Conservation (phyloP, 139 green algal genomes). For the Closterium sp. region DNA sequence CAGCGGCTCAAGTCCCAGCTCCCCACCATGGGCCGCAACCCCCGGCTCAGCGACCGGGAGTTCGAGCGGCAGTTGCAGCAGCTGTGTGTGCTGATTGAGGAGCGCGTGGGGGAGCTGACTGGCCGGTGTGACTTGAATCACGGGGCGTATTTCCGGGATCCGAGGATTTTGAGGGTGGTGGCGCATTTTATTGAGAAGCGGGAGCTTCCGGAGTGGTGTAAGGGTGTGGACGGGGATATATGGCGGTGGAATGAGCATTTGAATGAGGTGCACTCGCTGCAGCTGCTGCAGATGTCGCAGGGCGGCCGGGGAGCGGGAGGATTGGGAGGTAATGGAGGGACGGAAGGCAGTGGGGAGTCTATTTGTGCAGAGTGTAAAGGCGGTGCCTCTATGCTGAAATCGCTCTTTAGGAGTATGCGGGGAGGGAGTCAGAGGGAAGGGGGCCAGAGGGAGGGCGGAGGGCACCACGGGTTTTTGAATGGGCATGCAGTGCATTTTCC, state of each 20-base stretch:
- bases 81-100: constrained; percentile 21
- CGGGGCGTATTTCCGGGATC: constrained; percentile 28
- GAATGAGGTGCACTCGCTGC: background rate
- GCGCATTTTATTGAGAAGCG: constrained; percentile 9
- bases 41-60: background rate
- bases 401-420: too few relatives aligned
- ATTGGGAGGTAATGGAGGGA: background rate
- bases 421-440: too few relatives aligned
- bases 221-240: background rate
- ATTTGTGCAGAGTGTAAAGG: too few relatives aligned
- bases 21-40: background rate
- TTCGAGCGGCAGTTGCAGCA: constrained; percentile 22
- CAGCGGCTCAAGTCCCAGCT: background rate
- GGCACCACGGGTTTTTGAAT: too few relatives aligned
- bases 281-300: background rate
- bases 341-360: background rate
- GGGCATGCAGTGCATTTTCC: too few relatives aligned
- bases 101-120: constrained; percentile 5
- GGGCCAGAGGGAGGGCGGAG: too few relatives aligned
- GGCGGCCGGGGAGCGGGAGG: too few relatives aligned
- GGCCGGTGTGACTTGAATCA: constrained; percentile 4
- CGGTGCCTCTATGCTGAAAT: too few relatives aligned
- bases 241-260: background rate
- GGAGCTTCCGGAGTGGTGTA: background rate
- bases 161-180: background rate